phyloP scores from a whole-genome alignment of 805 yeast species.

The Millerozyma acaciae region DNA sequence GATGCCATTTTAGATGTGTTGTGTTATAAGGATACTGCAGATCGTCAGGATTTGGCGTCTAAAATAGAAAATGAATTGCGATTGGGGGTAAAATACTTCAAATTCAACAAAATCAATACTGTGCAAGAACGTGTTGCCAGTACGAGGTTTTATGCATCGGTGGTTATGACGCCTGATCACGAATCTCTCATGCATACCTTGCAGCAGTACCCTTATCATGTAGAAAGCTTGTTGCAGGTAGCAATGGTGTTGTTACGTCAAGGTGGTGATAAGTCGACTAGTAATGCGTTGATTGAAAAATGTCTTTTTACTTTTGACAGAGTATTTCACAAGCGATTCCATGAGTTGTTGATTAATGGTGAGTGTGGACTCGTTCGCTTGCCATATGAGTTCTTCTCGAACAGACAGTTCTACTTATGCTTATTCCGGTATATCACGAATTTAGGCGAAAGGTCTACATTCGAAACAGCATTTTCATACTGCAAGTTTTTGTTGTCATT shows the following conservation, averaged over 20 bases:
- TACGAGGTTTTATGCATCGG: conserved; percentile 57
- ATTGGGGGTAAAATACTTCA: conserved; percentile 54
- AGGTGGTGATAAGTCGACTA: conserved; percentile 64
- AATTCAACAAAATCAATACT: conserved; percentile 39
- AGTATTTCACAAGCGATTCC: conserved; percentile 57
- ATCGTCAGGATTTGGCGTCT: conserved; percentile 21
- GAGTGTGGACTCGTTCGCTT: conserved; percentile 58
- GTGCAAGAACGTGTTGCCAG: conserved; percentile 36
- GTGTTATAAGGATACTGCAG: conserved; percentile 29
- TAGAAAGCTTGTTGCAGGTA: conserved; percentile 73
- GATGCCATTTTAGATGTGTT: conserved; percentile 35
- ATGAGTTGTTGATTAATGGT: conserved; percentile 40
- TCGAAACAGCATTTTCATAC: conserved; percentile 71
- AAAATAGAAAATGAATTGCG: conserved; percentile 29
- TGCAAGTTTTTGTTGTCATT: conserved; percentile 67
- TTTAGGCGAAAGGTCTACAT: conserved; percentile 74
- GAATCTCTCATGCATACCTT: conserved; percentile 61
- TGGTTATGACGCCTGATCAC: conserved; percentile 73
- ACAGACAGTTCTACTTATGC: conserved; percentile 72
- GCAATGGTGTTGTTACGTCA: conserved; percentile 71
- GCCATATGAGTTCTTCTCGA: conserved; percentile 72
- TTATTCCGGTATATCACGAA: conserved; percentile 67
- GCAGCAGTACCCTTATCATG: conserved; percentile 66
- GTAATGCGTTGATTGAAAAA: conserved; percentile 71
- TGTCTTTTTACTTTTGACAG: conserved; percentile 79